Evolutionary conservation across 2,329 filamentous ascomycete species (phyloP).

Genomic region (Furcasterigmium sp.): DNA sequence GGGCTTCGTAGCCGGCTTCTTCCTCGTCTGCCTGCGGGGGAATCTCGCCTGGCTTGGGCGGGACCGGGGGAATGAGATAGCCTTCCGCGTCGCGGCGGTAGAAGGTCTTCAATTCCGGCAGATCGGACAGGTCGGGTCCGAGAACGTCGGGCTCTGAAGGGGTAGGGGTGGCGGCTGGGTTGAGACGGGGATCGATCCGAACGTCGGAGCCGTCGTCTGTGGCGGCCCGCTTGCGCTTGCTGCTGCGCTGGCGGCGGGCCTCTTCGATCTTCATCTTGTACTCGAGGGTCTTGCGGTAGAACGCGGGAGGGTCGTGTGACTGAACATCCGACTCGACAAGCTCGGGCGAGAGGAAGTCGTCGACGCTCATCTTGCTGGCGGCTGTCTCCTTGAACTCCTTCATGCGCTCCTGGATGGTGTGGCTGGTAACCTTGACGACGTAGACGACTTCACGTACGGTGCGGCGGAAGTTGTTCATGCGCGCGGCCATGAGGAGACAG

Average conservation of each 20-base stretch:
- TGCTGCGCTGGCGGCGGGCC: conserved; percentile 43
- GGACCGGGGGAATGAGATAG: conserved; percentile 12
- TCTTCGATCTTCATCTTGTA: conserved; percentile 48
- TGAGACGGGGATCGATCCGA: neutral
- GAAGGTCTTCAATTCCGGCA: conserved; percentile 6
- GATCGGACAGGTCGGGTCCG: conserved; percentile 17
- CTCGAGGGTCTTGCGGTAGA: conserved; percentile 62
- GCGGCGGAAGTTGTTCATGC: conserved; percentile 96
- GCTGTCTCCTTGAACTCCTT: conserved; percentile 88
- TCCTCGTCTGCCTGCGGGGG: neutral
- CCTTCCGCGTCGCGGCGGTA: conserved; percentile 13
- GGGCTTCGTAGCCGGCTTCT: conserved; percentile 7
- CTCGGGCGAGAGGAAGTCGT: conserved; percentile 71
- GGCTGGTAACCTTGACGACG: conserved; percentile 91
- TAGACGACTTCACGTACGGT: conserved; percentile 96
- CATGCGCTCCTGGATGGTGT: conserved; percentile 85
- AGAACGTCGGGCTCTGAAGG: neutral
- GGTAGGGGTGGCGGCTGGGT: neutral
- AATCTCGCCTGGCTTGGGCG: conserved; percentile 6
- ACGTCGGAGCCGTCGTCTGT: conserved; percentile 24
- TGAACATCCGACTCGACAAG: conserved; percentile 59
- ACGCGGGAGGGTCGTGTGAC: conserved; percentile 75
- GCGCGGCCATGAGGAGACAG: conserved; percentile 87
- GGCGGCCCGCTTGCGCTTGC: conserved; percentile 40
- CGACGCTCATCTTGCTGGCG: conserved; percentile 78